phyloP scores from a whole-genome alignment of 495 filamentous ascomycete genomes.

The Chaetomium cochliodes region DNA sequence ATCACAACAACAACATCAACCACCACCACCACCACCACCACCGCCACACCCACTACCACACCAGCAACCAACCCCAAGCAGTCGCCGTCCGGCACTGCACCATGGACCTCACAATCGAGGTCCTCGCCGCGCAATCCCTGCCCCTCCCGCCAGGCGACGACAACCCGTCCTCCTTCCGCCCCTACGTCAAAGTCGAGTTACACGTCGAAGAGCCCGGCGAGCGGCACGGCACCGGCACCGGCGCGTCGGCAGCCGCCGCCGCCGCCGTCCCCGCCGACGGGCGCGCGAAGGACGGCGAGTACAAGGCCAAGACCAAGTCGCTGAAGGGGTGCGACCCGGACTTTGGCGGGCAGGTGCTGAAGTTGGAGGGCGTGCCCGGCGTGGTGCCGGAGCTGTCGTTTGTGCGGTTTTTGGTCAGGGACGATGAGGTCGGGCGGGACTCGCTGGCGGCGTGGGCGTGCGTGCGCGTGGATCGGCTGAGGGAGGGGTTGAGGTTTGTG shows the following conservation, averaged over 20 bases:
- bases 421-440: constrained; percentile 75
- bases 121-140: constrained; percentile 58
- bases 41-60: neutral
- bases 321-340: constrained; percentile 64
- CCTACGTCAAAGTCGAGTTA: constrained; percentile 78
- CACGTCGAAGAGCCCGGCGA: constrained; percentile 69
- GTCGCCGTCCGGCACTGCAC: constrained; percentile 44
- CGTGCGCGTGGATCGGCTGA: constrained; percentile 75
- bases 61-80: constrained; percentile 27
- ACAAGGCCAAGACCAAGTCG: constrained; percentile 67
- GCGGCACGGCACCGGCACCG: constrained; percentile 36
- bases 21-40: too few relatives aligned
- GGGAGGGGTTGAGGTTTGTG: constrained; percentile 72
- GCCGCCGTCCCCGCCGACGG: constrained; percentile 32
- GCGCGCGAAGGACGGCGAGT: constrained; percentile 56
- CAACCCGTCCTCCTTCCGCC: constrained; percentile 59
- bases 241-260: too few relatives aligned
- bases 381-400: constrained; percentile 79
- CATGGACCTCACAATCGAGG: constrained; percentile 53
- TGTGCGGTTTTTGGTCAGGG: constrained; percentile 80
- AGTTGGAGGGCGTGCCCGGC: constrained; percentile 59
- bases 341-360: constrained; percentile 62
- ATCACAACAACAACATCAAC: neutral
- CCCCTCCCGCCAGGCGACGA: constrained; percentile 56
- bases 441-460: constrained; percentile 83